Evolutionary conservation across 768 basidiomycete species (phyloP).

Genomic region (Termitomyces sp.): DNA sequence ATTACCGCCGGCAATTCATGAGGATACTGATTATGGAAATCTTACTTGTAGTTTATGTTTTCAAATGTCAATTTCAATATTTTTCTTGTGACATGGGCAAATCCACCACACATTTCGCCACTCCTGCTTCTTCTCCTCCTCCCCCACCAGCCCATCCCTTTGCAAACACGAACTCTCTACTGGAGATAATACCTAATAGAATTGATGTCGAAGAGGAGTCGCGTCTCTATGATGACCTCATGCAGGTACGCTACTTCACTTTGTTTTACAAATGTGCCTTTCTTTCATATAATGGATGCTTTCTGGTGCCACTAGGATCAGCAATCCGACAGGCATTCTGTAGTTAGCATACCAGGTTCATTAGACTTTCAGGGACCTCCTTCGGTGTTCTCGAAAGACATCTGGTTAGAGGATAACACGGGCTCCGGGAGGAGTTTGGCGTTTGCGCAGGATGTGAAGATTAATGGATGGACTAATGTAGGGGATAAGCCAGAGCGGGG

Average conservation of each 20-base stretch:
- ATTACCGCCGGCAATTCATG: background rate
- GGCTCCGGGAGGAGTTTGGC: conserved; percentile 46
- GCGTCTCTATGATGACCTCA: conserved; percentile 59
- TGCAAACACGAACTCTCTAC: conserved; percentile 35
- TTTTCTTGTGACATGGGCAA: conserved; percentile 1
- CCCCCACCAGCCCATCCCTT: conserved; percentile 33
- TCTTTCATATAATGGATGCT: background rate
- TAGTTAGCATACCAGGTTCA: conserved; percentile 19
- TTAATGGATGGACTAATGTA: conserved; percentile 69
- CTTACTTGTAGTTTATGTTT: background rate
- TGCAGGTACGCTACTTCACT: conserved; percentile 21
- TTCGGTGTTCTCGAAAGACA: conserved; percentile 63
- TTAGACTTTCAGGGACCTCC: conserved; percentile 29
- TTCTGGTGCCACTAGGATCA: conserved; percentile 9
- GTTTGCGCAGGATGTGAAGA: conserved; percentile 62
- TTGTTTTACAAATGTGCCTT: background rate
- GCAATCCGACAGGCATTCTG: conserved; percentile 4
- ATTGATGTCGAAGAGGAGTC: conserved; percentile 71
- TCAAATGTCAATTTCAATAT: background rate
- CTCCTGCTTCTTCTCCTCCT: background rate
- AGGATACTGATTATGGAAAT: too few species aligned
- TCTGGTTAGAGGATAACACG: conserved; percentile 61
- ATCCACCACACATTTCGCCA: conserved; percentile 3
- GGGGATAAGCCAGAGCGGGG: conserved; percentile 60
- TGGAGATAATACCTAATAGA: conserved; percentile 49